A percentile compares a stretch with the other conserved stretches of the same genome.
These are phyloP conservation scores for Leccinum broughii DNA, from an alignment of 768 basidiomycete genomes.

Conservation along the genomic window DNA sequence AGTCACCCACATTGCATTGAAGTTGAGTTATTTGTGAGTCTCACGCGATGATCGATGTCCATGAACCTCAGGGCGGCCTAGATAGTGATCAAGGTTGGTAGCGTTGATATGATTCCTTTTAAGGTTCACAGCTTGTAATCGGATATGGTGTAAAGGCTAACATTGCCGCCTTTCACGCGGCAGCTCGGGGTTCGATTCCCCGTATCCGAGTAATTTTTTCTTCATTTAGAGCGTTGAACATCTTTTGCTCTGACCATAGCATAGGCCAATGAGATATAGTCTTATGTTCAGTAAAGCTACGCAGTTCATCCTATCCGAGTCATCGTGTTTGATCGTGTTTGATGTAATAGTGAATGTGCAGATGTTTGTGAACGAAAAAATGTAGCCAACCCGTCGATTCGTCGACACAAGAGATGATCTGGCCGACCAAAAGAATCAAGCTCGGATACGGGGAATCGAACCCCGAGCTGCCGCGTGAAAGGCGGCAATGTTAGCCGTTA, in stretches of 20 bases:
- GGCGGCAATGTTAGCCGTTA: slow-evolving; percentile 70
- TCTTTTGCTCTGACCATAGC: too few relatives aligned
- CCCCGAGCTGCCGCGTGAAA: slow-evolving; percentile 52
- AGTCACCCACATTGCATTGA: background rate
- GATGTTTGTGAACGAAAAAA: too few relatives aligned
- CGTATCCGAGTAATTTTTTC: slow-evolving; percentile 27
- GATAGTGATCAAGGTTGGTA: background rate
- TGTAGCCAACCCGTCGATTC: too few relatives aligned
- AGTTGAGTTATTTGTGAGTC: background rate
- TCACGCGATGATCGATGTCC: background rate
- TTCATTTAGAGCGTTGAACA: too few relatives aligned
- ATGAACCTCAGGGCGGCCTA: background rate
- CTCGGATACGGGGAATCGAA: slow-evolving; percentile 36
- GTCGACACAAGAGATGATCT: too few relatives aligned
- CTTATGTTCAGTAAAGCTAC: too few relatives aligned
- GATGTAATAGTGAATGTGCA: too few relatives aligned
- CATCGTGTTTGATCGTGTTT: too few relatives aligned
- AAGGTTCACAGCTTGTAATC: slow-evolving; percentile 12
- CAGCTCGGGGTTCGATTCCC: slow-evolving; percentile 41
- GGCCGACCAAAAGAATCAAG: too few relatives aligned
- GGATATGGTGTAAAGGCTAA: slow-evolving; percentile 69
- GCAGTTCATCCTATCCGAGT: too few relatives aligned
- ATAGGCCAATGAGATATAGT: too few relatives aligned
- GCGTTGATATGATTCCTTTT: background rate
- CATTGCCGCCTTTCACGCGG: slow-evolving; percentile 64